Percentiles rank a stretch among this genome's conserved stretches.
phyloP scores from a whole-genome alignment of 495 filamentous ascomycete species.

The Aspergillus baeticus region DNA sequence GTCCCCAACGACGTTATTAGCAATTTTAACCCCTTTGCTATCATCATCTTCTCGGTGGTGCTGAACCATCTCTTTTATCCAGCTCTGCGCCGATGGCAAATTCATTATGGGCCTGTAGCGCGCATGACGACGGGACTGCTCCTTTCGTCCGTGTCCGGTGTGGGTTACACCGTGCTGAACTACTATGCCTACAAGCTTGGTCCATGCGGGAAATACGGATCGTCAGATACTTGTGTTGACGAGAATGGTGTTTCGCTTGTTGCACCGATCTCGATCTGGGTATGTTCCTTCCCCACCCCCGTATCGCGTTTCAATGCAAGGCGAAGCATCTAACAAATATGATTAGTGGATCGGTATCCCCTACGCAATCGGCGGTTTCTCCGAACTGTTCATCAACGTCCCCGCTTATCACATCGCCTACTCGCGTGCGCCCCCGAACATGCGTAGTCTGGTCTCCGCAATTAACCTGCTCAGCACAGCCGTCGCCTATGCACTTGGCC shows the following conservation, averaged over 20 bases:
- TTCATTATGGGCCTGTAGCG: slow-evolving; percentile 61
- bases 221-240: background rate
- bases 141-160: slow-evolving; percentile 53
- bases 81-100: slow-evolving; percentile 46
- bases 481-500: background rate
- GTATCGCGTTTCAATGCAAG: no score
- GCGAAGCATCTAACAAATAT: no score
- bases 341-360: slow-evolving; percentile 9
- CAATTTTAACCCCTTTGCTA: slow-evolving; percentile 69
- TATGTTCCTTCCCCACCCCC: background rate
- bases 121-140: slow-evolving; percentile 67
- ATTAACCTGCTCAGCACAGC: slow-evolving; percentile 7
- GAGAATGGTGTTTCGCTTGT: background rate
- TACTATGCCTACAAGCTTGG: slow-evolving; percentile 7
- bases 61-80: slow-evolving; percentile 66
- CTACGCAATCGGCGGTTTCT: slow-evolving; percentile 12
- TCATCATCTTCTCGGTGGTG: slow-evolving; percentile 64
- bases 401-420: slow-evolving; percentile 12
- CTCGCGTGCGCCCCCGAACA: slow-evolving; percentile 1
- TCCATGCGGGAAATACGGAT: background rate
- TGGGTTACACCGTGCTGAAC: slow-evolving; percentile 3
- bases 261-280: background rate
- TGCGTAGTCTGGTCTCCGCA: slow-evolving; percentile 3
- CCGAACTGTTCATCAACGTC: slow-evolving; percentile 13
- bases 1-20: slow-evolving; percentile 68